Conservation (phyloP, 129 eudicot genomes). For the Chrysanthemum seticuspe region DNA sequence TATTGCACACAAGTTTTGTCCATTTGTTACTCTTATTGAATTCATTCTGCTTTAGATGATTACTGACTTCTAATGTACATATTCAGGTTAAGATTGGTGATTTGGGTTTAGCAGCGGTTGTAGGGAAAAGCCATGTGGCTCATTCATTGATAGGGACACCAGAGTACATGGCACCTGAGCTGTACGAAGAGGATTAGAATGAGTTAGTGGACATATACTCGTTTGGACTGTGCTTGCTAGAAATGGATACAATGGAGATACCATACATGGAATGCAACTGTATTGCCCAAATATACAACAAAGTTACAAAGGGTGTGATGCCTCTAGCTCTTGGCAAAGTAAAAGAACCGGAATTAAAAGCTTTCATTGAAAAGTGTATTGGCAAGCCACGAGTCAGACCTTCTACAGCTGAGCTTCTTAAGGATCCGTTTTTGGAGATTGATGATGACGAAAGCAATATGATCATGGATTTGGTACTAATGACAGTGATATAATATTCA, state of each 20-base stretch:
- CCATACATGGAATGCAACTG: conserved; percentile 75
- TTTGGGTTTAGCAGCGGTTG: conserved; percentile 67
- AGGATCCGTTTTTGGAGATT: neutral
- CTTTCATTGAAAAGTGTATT: conserved; percentile 61
- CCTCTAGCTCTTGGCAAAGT: conserved; percentile 64
- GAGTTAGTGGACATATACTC: conserved; percentile 76
- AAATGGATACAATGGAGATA: conserved; percentile 76
- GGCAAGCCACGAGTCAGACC: conserved; percentile 59
- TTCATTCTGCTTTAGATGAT: neutral
- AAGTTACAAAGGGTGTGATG: conserved; percentile 60
- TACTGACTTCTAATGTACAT: neutral
- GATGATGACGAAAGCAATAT: too few relatives aligned
- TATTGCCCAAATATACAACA: conserved; percentile 70
- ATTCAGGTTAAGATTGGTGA: conserved; percentile 76
- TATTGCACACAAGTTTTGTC: too few relatives aligned
- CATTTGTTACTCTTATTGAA: too few relatives aligned
- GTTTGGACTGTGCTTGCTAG: conserved; percentile 78
- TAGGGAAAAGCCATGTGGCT: conserved; percentile 72
- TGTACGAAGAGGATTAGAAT: conserved; percentile 74
- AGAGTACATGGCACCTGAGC: conserved; percentile 86
- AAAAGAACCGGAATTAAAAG: conserved; percentile 51
- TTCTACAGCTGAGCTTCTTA: conserved; percentile 66
- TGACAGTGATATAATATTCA: too few relatives aligned
- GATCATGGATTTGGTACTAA: too few relatives aligned
- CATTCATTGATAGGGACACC: conserved; percentile 76